These are phyloP conservation scores for Aspergillus conjunctus DNA, from an alignment of 495 filamentous ascomycete genomes.

Conservation along the genomic window DNA sequence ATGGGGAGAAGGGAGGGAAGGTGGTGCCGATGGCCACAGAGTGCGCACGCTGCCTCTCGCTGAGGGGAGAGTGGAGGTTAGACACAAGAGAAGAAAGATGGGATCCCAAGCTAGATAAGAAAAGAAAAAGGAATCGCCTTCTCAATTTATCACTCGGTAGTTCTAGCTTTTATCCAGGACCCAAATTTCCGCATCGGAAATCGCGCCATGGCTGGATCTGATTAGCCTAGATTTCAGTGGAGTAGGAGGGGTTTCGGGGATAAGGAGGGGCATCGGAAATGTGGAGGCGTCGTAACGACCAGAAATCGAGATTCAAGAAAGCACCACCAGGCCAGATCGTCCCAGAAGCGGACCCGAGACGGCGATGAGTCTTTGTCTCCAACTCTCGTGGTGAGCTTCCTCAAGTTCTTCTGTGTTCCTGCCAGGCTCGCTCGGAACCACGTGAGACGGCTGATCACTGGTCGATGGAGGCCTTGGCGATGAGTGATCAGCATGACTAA, in stretches of 20 bases:
- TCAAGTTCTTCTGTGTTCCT: too few species aligned
- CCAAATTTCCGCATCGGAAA: constrained; percentile 14
- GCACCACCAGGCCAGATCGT: too few species aligned
- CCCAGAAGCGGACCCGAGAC: too few species aligned
- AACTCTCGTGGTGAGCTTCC: too few species aligned
- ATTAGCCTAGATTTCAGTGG: constrained; percentile 13
- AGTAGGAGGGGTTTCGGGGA: background rate
- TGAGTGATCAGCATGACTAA: too few species aligned
- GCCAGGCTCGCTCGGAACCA: too few species aligned
- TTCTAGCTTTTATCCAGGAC: constrained; percentile 10
- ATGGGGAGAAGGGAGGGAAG: background rate
- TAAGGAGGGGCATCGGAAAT: background rate
- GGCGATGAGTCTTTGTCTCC: too few species aligned
- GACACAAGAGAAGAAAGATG: constrained; percentile 2
- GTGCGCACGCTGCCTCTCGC: too few species aligned
- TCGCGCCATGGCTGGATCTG: constrained; percentile 21
- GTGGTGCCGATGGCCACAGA: background rate
- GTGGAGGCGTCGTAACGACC: too few species aligned
- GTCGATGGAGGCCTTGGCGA: too few species aligned
- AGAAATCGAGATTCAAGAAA: too few species aligned
- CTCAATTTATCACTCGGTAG: constrained; percentile 6
- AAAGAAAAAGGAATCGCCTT: background rate
- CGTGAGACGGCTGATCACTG: too few species aligned
- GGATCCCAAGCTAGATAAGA: constrained; percentile 10
- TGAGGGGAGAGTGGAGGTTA: background rate